Conservation (phyloP, 2,329 filamentous ascomycete species). For the Acrocalymma vagum region DNA sequence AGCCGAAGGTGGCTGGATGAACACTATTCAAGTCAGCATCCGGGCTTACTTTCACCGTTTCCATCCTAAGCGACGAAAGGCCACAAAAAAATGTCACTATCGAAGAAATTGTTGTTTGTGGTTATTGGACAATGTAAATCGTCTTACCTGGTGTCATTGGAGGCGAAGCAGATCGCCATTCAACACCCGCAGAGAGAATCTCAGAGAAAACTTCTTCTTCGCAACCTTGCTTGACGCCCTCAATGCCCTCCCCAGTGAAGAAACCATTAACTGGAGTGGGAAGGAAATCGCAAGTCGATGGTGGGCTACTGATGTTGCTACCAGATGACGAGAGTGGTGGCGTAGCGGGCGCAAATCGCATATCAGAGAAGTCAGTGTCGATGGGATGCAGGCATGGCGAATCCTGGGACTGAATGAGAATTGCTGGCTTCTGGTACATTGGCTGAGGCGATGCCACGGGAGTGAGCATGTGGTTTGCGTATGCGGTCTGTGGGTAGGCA, state of each 20-base stretch:
- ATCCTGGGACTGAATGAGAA: slow-evolving; percentile 70
- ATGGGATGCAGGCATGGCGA: slow-evolving; percentile 66
- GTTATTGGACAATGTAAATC: not conserved
- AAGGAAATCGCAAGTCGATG: slow-evolving; percentile 75
- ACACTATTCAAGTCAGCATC: slow-evolving; percentile 59
- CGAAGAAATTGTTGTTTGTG: not conserved
- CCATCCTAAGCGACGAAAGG: no score
- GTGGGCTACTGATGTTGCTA: slow-evolving; percentile 86
- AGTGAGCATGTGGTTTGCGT: slow-evolving; percentile 71
- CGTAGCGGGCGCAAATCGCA: slow-evolving; percentile 81
- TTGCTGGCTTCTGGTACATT: slow-evolving; percentile 77
- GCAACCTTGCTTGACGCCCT: slow-evolving; percentile 63
- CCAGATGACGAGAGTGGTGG: slow-evolving; percentile 86
- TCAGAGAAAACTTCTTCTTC: slow-evolving; percentile 76
- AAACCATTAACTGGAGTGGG: slow-evolving; percentile 86
- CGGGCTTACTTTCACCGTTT: no score
- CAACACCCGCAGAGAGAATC: slow-evolving; percentile 76
- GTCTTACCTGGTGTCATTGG: slow-evolving; percentile 88
- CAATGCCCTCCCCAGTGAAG: slow-evolving; percentile 58
- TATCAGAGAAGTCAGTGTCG: slow-evolving; percentile 75
- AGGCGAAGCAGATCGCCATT: slow-evolving; percentile 79
- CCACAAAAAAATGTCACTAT: not conserved
- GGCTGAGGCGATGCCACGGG: slow-evolving; percentile 79
- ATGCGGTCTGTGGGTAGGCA: slow-evolving; percentile 59
- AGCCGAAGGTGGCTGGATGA: slow-evolving; percentile 73